These are phyloP conservation scores for Fusarium sarcochroum DNA, from an alignment of 2,329 filamentous ascomycete species.

Conservation along the genomic window DNA sequence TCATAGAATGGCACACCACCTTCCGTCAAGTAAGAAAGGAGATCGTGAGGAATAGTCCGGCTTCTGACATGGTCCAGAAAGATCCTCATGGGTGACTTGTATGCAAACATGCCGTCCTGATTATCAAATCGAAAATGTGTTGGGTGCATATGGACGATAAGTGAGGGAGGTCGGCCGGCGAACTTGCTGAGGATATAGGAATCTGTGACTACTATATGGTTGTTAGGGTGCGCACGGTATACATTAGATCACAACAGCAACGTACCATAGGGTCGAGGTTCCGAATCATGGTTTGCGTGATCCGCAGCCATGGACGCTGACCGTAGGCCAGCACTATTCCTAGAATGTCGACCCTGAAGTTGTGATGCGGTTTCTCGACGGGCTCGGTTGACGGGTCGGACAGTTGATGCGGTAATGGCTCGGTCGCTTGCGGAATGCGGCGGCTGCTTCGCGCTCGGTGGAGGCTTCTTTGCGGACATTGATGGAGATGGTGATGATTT, in stretches of 20 bases:
- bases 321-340: conserved; percentile 65
- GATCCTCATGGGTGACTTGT: conserved; percentile 91
- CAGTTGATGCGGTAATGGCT: conserved; percentile 57
- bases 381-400: conserved; percentile 68
- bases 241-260: neutral
- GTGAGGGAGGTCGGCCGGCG: conserved; percentile 80
- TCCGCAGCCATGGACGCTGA: conserved; percentile 65
- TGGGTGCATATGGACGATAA: conserved; percentile 87
- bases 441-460: conserved; percentile 59
- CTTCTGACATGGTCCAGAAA: conserved; percentile 82
- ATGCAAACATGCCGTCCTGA: conserved; percentile 92
- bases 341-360: conserved; percentile 61
- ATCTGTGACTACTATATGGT: conserved; percentile 75
- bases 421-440: conserved; percentile 55
- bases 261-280: conserved; percentile 68
- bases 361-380: conserved; percentile 69
- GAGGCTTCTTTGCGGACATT: conserved; percentile 69
- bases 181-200: conserved; percentile 88
- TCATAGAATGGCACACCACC: conserved; percentile 88
- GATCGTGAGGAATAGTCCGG: conserved; percentile 88
- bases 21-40: conserved; percentile 82
- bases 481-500: conserved; percentile 73
- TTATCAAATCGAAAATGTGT: conserved; percentile 93
- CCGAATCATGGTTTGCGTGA: conserved; percentile 53
- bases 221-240: conserved; percentile 41